phyloP scores from a whole-genome alignment of 2,329 filamentous ascomycete genomes.

The Paecilomyces formosus region DNA sequence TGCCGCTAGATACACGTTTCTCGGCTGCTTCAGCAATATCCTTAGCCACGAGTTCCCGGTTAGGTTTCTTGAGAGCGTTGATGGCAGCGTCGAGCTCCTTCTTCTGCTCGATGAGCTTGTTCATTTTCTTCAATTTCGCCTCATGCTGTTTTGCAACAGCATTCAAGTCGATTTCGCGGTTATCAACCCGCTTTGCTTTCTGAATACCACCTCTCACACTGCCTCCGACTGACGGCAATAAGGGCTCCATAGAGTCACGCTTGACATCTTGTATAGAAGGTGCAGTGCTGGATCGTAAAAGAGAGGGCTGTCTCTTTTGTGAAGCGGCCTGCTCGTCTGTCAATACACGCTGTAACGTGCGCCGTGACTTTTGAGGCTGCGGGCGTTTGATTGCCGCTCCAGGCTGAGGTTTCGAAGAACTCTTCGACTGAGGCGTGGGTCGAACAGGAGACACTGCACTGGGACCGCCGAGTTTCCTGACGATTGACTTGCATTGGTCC shows the following conservation, averaged over 20 bases:
- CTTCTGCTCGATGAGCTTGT: slow-evolving; percentile 39
- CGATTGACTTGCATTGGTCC: slow-evolving; percentile 39
- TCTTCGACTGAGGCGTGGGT: slow-evolving; percentile 24
- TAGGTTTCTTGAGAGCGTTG: slow-evolving; percentile 39
- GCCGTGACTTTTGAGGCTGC: slow-evolving; percentile 18
- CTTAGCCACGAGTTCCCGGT: slow-evolving; percentile 38
- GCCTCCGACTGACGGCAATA: slow-evolving; percentile 25
- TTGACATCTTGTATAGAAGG: slow-evolving; percentile 31
- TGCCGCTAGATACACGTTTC: slow-evolving; percentile 22
- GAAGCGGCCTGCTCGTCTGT: slow-evolving; percentile 36
- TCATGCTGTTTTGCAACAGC: slow-evolving; percentile 38
- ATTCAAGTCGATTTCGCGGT: slow-evolving; percentile 43
- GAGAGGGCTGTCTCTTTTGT: slow-evolving; percentile 25
- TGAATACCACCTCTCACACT: slow-evolving; percentile 37
- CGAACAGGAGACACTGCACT: slow-evolving; percentile 28
- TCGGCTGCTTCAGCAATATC: slow-evolving; percentile 38
- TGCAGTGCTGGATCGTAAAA: slow-evolving; percentile 36
- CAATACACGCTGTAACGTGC: slow-evolving; percentile 38
- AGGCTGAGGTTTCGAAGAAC: slow-evolving; percentile 19
- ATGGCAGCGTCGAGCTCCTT: slow-evolving; percentile 43
- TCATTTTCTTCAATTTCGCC: slow-evolving; percentile 39
- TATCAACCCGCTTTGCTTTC: slow-evolving; percentile 37
- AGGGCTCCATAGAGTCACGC: slow-evolving; percentile 35
- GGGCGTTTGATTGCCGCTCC: slow-evolving; percentile 23
- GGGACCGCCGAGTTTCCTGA: slow-evolving; percentile 40